These are phyloP conservation scores for Rhododendron ferrugineum DNA, from an alignment of 148 eudicot species.

Conservation along the genomic window DNA sequence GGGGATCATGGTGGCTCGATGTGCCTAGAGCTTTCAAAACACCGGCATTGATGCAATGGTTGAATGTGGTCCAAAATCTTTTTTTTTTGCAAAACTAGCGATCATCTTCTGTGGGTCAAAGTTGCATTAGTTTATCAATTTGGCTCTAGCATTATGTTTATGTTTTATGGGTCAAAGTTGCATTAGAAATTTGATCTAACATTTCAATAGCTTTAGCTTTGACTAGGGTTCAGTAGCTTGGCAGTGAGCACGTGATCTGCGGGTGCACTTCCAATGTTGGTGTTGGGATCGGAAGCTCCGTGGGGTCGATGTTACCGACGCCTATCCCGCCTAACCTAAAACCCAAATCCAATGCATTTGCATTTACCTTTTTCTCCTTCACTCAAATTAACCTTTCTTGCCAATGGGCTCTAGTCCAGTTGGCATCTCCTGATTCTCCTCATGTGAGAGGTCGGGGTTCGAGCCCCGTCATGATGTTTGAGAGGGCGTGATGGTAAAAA, in stretches of 20 bases:
- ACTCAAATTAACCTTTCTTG: not conserved
- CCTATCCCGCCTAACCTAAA: not conserved
- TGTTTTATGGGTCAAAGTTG: not conserved
- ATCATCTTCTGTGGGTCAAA: not conserved
- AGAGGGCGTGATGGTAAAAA: too few species aligned
- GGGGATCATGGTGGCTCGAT: not conserved
- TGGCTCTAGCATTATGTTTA: not conserved
- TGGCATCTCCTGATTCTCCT: too few species aligned
- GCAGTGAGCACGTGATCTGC: not conserved
- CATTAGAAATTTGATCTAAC: not conserved
- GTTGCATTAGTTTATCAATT: not conserved
- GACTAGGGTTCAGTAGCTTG: not conserved
- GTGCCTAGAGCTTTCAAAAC: not conserved
- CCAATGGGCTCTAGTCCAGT: too few species aligned
- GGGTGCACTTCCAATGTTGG: not conserved
- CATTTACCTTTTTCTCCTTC: not conserved
- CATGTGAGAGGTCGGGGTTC: too few species aligned
- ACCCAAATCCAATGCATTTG: not conserved
- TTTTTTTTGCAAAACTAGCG: not conserved
- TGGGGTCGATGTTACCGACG: not conserved
- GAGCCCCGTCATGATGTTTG: too few species aligned
- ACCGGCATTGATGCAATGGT: not conserved
- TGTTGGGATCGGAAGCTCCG: not conserved
- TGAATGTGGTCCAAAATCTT: not conserved
- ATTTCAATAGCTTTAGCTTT: not conserved